Evolutionary conservation across 768 basidiomycete genomes (phyloP).

Genomic region (Xanthoconium stramineum): DNA sequence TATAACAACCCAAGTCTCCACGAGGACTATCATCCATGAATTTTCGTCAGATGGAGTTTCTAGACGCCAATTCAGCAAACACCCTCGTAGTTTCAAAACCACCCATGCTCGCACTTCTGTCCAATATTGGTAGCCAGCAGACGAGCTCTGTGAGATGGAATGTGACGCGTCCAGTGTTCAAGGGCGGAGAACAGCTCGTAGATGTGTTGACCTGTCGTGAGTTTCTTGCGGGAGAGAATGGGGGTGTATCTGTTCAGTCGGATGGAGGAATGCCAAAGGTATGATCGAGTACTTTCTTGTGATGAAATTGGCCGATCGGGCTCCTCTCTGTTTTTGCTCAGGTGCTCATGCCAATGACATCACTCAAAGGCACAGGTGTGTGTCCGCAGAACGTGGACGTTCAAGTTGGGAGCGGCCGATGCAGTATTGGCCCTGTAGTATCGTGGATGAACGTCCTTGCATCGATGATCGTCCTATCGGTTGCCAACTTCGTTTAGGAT

Average conservation of each 20-base stretch:
- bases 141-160: conserved; percentile 38
- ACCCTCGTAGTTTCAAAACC: conserved; percentile 51
- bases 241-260: conserved; percentile 39
- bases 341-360: conserved; percentile 35
- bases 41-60: conserved; percentile 47
- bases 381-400: conserved; percentile 16
- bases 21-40: no score
- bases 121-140: conserved; percentile 48
- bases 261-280: conserved; percentile 48
- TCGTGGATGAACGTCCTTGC: conserved; percentile 10
- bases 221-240: conserved; percentile 36
- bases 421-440: not conserved
- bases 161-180: conserved; percentile 41
- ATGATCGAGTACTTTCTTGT: no score
- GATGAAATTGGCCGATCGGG: no score
- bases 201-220: conserved; percentile 51
- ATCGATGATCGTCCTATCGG: conserved; percentile 2
- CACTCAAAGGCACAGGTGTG: conserved; percentile 21
- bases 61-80: conserved; percentile 36
- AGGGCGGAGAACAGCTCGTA: conserved; percentile 41
- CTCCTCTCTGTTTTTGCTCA: no score
- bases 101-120: conserved; percentile 53
- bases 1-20: not conserved
- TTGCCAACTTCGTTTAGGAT: conserved; percentile 7
- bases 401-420: conserved; percentile 2